Conservation (phyloP, 2,329 filamentous ascomycete species). For the Xylaria sp. region DNA sequence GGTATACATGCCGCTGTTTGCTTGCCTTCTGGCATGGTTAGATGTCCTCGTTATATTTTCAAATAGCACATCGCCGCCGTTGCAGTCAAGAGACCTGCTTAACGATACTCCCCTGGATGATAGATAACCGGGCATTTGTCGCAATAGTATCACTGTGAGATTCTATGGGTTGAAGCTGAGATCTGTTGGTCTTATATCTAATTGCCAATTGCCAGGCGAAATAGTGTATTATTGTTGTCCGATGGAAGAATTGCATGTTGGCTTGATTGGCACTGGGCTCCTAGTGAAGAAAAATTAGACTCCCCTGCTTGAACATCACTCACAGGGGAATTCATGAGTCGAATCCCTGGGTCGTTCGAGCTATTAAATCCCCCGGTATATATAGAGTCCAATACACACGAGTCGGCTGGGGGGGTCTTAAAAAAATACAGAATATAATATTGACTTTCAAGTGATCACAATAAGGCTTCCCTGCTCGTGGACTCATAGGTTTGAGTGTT, state of each 20-base stretch:
- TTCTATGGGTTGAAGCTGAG: not conserved
- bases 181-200: conserved; percentile 15
- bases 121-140: not conserved
- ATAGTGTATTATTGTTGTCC: not conserved
- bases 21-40: no score
- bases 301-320: no score
- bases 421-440: not conserved
- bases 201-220: conserved; percentile 6
- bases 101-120: not conserved
- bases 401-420: not conserved
- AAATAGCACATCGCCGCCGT: conserved; percentile 12
- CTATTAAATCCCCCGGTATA: not conserved
- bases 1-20: no score
- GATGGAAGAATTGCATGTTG: not conserved
- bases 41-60: no score
- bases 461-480: not conserved
- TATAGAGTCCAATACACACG: not conserved
- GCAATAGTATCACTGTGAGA: not conserved
- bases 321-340: no score
- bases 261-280: not conserved
- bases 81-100: conserved; percentile 28
- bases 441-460: not conserved
- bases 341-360: not conserved
- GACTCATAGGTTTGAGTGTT: not conserved
- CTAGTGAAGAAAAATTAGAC: not conserved